Evolutionary conservation across 805 yeast species (phyloP), one percentile per base, ranked within the genome.

Genomic region (Yamadazyma phyllophila): DNA sequence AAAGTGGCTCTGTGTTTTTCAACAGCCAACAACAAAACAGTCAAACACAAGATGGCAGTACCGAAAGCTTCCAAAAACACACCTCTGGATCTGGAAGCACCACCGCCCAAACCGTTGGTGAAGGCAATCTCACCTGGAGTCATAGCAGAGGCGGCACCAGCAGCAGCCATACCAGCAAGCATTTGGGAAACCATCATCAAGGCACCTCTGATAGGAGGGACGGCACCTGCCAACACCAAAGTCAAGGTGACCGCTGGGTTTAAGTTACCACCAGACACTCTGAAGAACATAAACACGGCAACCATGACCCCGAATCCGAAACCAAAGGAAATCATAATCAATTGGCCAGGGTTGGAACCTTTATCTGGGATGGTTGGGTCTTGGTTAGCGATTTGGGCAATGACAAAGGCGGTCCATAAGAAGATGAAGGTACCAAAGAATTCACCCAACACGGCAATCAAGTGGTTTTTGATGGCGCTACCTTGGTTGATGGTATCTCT

Each of bases 91-190:
- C 73, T 81, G 32, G 91, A 84, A 55, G 78, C 73, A 40, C 83
- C 94, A 47, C 82, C 82, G 46, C 92, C 90, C 49, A 87, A 69
- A 39, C 77, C 72, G 60, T 88, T 88, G 49, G 88, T 78, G 57
- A 86, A 88, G 5, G 80, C 73, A 55, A 88, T 73, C 40, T 74
- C 73, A 51, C 96, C 96, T 35, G 96, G 96, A 17, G 92, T 85
- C 83, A 88, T 78, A 36, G 88, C 94, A 52, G 79, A 69, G 40
- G 89, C 95, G 37, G 89, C 92, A 65, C 88, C 96, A 46, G 92
- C 96, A 46, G 96, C 96, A 58, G 89, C 89, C 83, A 88, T 84
- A 66, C 96, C 96, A 43, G 86, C 96, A 62, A 87, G 66, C 59
- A 88, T 62, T 71, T 88, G 96, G 34, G 91, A 55, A 44, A 83